These are phyloP conservation scores for Salvia sclarea DNA, from an alignment of 305 asterid species.

Conservation along the genomic window DNA sequence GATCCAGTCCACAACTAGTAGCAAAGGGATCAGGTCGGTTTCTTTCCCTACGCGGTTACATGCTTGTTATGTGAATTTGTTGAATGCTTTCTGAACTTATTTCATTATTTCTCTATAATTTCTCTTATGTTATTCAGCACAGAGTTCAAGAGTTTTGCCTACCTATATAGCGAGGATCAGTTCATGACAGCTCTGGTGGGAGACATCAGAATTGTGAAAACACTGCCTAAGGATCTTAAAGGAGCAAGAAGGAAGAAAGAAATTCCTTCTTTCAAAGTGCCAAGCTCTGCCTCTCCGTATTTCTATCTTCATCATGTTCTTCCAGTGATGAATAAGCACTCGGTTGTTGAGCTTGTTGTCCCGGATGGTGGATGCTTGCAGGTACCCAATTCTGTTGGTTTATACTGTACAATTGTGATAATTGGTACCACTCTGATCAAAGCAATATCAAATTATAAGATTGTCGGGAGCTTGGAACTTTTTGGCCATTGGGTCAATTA, in stretches of 20 bases:
- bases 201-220: constrained; percentile 78
- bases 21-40: constrained; percentile 90
- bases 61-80: constrained; percentile 20
- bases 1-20: constrained; percentile 95
- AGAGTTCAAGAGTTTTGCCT: constrained; percentile 96
- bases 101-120: constrained; percentile 24
- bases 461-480: neutral
- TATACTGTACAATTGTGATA: neutral
- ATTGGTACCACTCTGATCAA: neutral
- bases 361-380: constrained; percentile 97
- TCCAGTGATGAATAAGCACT: constrained; percentile 81
- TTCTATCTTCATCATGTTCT: constrained; percentile 85
- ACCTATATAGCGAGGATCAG: constrained; percentile 87
- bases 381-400: constrained; percentile 43
- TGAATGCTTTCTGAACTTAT: constrained; percentile 18
- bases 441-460: neutral
- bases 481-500: neutral
- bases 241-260: constrained; percentile 94
- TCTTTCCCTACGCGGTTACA: neutral
- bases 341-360: constrained; percentile 85
- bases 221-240: constrained; percentile 90
- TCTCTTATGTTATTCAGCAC: constrained; percentile 60
- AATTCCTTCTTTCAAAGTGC: constrained; percentile 89
- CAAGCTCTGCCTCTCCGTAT: constrained; percentile 66
- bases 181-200: constrained; percentile 73